Conservation (phyloP, 495 filamentous ascomycete species). For the Podospora didyma region DNA sequence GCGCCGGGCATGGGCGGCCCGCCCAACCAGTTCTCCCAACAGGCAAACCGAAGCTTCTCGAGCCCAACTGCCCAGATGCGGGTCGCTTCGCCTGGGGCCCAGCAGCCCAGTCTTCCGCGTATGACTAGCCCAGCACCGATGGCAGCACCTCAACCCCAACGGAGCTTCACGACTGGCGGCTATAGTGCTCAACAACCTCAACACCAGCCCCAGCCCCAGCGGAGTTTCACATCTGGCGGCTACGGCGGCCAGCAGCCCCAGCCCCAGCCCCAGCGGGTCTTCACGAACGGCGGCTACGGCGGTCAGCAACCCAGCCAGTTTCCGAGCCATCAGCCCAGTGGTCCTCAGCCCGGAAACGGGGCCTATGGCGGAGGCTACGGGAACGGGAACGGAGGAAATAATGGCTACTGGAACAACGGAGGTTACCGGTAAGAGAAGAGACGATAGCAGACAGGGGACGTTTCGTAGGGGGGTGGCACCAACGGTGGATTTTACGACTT, state of each 20-base stretch:
- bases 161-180: conserved; percentile 24
- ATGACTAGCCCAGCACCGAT: conserved; percentile 22
- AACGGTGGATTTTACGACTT: too few species aligned
- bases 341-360: background rate
- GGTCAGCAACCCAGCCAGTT: conserved; percentile 17
- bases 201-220: conserved; percentile 22
- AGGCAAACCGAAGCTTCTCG: conserved; percentile 30
- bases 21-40: conserved; percentile 13
- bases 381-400: background rate
- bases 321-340: too few species aligned
- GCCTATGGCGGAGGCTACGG: background rate
- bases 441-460: too few species aligned
- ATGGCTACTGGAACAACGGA: too few species aligned
- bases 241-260: background rate
- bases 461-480: too few species aligned
- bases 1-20: conserved; percentile 21
- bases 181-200: conserved; percentile 9
- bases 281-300: conserved; percentile 9
- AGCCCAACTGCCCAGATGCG: conserved; percentile 23
- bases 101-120: conserved; percentile 14
- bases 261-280: conserved; percentile 24
- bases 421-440: background rate
- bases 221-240: conserved; percentile 20
- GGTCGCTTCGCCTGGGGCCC: conserved; percentile 24
- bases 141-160: conserved; percentile 24